Evolutionary conservation across 2,329 filamentous ascomycete species (phyloP).

Genomic region (Sporothrix brasiliensis): DNA sequence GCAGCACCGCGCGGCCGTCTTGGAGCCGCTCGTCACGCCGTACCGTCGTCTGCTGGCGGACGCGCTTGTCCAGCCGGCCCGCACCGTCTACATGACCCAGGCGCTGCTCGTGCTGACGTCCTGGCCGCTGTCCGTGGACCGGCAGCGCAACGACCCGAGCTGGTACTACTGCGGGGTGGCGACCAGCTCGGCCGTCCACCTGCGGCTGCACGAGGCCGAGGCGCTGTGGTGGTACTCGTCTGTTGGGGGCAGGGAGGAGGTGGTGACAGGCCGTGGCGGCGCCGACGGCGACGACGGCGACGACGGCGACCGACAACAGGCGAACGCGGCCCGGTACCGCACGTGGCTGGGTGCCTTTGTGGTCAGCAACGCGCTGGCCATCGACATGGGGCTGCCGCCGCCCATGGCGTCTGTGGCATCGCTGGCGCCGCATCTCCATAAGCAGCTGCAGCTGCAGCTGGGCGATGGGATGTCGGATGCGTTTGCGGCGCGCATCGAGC

Average conservation of each 20-base stretch:
- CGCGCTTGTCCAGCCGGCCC: background rate
- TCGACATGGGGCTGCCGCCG: conserved; percentile 1
- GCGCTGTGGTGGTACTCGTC: conserved; percentile 23
- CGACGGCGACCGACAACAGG: background rate
- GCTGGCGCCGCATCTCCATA: background rate
- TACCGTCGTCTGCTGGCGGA: conserved; percentile 22
- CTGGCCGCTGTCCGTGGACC: conserved; percentile 25
- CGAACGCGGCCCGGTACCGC: background rate
- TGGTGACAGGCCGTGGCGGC: background rate
- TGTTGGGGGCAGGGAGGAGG: background rate
- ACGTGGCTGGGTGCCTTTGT: conserved; percentile 6
- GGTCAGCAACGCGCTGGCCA: conserved; percentile 1
- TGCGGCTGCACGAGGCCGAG: conserved; percentile 26
- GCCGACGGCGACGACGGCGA: background rate
- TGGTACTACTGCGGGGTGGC: conserved; percentile 31
- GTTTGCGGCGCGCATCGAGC: background rate
- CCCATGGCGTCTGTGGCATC: background rate
- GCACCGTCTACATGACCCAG: conserved; percentile 26
- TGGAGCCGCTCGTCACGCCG: background rate
- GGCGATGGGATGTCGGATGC: background rate
- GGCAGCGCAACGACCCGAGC: conserved; percentile 28
- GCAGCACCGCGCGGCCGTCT: background rate
- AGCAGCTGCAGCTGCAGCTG: background rate
- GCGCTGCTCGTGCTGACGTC: conserved; percentile 22
- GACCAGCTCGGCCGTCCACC: conserved; percentile 17